Base-by-base conservation (phyloP, 208 protist species). In the Trichomonas vaginalis region DNA sequence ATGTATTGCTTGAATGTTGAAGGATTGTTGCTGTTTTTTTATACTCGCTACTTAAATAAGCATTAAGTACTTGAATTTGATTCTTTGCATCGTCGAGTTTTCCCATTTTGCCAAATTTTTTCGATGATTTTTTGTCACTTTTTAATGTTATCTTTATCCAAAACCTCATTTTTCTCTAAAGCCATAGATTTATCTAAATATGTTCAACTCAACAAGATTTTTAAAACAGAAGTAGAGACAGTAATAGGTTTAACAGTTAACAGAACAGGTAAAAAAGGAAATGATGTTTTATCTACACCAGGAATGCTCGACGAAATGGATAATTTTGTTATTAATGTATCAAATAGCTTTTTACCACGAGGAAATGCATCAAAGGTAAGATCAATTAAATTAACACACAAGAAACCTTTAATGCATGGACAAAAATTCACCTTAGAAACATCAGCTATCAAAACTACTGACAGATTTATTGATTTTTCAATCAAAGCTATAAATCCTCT, bases 231-330 rank as follows among this genome's bases (percentile, higher is more conserved):
- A 12, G 40, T 40, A 83, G 79, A 83, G 15, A 17, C 15, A 40
- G 15, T 17, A 23, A 42, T 83, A 42, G 35, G 35, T 42, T 40
- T 83, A 17, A 42, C 79, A 42, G 35, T 40, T 23, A 83, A 83
- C 15, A 35, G 79, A 83, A 83, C 79, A 83, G 35, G 35, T 40
- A 83, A 83, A 42, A 6, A 21, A 37, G 79, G 79, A 83, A 17
- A 83, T 83, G 79, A 83, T 83, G 15, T 83, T 83, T 83, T 83
- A 83, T 83, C 79, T 40, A 83, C 79, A 32, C 79, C 79, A 83
- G 79, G 79, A 83, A 83, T 83, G 79, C 27, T 83, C 35, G 35
- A 40, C 14, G 35, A 83, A 32, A 83, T 83, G 79, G 40, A 32
- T n/a, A 40, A 83, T 37, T 6, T 42, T 23, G 35, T 40, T 23